Evolutionary conservation across 768 basidiomycete species (phyloP).

Genomic region (Hericium rajendrae): DNA sequence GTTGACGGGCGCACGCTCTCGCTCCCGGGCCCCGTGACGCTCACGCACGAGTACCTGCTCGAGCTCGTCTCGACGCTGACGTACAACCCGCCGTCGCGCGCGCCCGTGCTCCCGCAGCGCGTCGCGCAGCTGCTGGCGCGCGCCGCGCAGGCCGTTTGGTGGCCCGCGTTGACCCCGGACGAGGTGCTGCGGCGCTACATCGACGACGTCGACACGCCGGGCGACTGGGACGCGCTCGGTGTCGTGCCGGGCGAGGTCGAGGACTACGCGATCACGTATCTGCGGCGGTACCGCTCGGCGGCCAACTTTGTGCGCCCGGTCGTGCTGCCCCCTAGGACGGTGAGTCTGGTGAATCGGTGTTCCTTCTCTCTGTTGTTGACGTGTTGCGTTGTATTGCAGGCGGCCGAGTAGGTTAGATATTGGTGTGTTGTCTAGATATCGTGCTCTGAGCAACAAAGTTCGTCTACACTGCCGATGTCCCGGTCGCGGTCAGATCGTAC

Average conservation of each 20-base stretch:
- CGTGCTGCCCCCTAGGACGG: conserved; percentile 50
- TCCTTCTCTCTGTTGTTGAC: too few species aligned
- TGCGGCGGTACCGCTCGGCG: conserved; percentile 84
- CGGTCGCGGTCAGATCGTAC: too few species aligned
- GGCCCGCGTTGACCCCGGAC: conserved; percentile 87
- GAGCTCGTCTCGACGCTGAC: conserved; percentile 75
- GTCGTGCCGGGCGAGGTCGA: conserved; percentile 81
- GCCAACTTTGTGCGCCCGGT: conserved; percentile 63
- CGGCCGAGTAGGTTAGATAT: too few species aligned
- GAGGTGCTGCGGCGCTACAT: conserved; percentile 84
- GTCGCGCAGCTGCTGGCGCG: conserved; percentile 57
- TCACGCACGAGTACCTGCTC: conserved; percentile 74
- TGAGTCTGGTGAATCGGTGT: neutral
- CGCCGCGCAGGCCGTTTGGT: conserved; percentile 68
- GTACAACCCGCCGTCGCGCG: conserved; percentile 61
- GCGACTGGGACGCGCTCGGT: conserved; percentile 79
- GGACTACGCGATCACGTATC: conserved; percentile 78
- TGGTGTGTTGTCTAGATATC: too few species aligned
- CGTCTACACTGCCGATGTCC: too few species aligned
- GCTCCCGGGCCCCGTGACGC: conserved; percentile 82
- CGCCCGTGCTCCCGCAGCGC: conserved; percentile 67
- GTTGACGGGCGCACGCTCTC: conserved; percentile 52
- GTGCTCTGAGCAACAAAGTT: too few species aligned
- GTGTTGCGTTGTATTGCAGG: too few species aligned
- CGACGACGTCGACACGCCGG: conserved; percentile 63